Evolutionary conservation across 1,139 yeast species (phyloP), one percentile per base, ranked within the genome.

Genomic region (Protomyces lactucae-debilis): DNA sequence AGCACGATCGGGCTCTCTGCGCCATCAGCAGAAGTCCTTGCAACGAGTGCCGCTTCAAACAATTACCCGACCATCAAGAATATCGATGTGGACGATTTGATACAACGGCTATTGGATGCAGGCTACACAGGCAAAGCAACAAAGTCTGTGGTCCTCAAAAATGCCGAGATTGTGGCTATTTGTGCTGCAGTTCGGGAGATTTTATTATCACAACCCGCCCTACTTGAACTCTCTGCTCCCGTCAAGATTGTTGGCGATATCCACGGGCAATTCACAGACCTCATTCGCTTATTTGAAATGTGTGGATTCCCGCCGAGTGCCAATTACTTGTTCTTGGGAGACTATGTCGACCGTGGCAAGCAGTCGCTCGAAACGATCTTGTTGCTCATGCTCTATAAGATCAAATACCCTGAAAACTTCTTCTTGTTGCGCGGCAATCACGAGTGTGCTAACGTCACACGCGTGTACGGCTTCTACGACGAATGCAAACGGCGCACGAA

Each of bases 241-340:
- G 99, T 93, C 18, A 93, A 93, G 76, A 92, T 93, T 51, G 98
- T 92, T 5, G 99, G 98, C 55, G 99, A 93, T 74, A 96, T 93
- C 46, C 99, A 93, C 76, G 98, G 99, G 21, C 99, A 93, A 75
- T 93, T 86, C 76, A 88, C 91, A 61, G 99, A 93, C 76, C 79
- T 93, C 71, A 85, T 93, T 69, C 83, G 98, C 69, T 82, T 93
- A 70, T 93, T 93, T 76, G 91, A 95, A 59, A 90, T 89, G 78
- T 92, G 98, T 78, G 99, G 98, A 25, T 93, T 90, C 76, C 99
- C 99, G n/a, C 99, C 99, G 2, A 84, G 88, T 68, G 84, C 97
- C 21, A 93, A 93, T 75, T 93, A 91, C 76, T 79, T 93, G 68
- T 92, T 93, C 71, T 76, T 93, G 65, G 99, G 99, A 16, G 99